These are phyloP conservation scores for Leccinum variicolor DNA, from an alignment of 768 basidiomycete genomes.

Conservation along the genomic window DNA sequence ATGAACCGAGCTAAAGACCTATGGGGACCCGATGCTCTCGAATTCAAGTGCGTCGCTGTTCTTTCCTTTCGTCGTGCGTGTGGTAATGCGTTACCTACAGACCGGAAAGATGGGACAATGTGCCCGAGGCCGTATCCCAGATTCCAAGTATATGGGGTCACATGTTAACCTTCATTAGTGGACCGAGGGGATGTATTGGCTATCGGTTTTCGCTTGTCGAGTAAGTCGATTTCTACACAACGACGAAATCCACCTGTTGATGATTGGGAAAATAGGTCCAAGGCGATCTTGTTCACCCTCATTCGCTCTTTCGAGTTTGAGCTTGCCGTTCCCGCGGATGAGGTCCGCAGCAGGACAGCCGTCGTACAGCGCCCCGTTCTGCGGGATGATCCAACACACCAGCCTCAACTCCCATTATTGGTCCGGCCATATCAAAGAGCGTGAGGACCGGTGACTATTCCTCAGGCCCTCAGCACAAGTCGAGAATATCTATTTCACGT, in stretches of 20 bases:
- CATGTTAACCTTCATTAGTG: conserved; percentile 59
- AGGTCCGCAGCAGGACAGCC: conserved; percentile 29
- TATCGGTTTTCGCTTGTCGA: conserved; percentile 62
- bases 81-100: neutral
- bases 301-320: conserved; percentile 51
- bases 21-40: conserved; percentile 63
- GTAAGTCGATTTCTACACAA: conserved; percentile 31
- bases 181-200: conserved; percentile 64
- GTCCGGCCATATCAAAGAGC: conserved; percentile 6
- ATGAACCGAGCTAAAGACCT: conserved; percentile 50
- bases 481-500: neutral
- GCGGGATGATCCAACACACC: conserved; percentile 35
- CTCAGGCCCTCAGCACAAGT: neutral
- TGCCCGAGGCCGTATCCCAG: conserved; percentile 39
- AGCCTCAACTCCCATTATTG: conserved; percentile 43
- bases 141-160: conserved; percentile 64
- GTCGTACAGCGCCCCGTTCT: conserved; percentile 47
- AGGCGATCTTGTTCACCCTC: conserved; percentile 20
- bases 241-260: neutral
- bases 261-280: neutral
- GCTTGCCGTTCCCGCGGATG: conserved; percentile 45
- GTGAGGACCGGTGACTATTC: neutral
- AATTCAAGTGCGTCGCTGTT: conserved; percentile 46
- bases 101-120: conserved; percentile 48
- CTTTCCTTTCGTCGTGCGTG: neutral